Base-by-base conservation (phyloP, 148 eudicot genomes). In the Spergularia marina region DNA sequence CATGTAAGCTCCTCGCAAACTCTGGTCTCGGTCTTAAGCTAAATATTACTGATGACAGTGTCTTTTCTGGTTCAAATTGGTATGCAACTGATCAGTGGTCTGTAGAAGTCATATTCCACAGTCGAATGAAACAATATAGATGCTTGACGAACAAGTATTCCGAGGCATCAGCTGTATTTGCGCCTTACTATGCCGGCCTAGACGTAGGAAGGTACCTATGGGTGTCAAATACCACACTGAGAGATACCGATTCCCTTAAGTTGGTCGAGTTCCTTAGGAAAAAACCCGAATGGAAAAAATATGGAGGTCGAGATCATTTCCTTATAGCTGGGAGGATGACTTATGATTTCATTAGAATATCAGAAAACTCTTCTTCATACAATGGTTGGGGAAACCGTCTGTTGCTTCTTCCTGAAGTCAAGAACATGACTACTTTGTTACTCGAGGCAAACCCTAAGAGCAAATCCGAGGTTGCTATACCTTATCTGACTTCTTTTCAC, bases 401-500 rank as follows among this genome's bases (percentile, higher is more conserved):
- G 11, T 80, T 91, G 83, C 6, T 78, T 12, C 34, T 88, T 53
- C 91, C 92, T 0, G 91, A 90, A 68, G 59, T 89, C 0, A 77
- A 82, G 71, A 91, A 91, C 82, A 74, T 84, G 78, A 88, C 91
- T 1, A 80, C 84, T 54, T 72, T 91, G 39, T 84, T 88, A 6
- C 88, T 91, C n/a, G 97, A 91, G 40, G 79, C 90, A 0, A 89
- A 88, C 68, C 91, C 97, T 12, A 84, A 86, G 88, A 65, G 84
- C 21, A 71, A 68, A n/a, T 85, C 84, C 30, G 94, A 91, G 54
- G 82, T 88, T 36, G 97, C 83, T 0, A 82, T 91, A 5, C 97
- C 97, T 0, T 90, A 91, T 39, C 97, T 94, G 6, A 91, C 97
- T 4, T 83, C 82, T 61, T 91, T 91, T 71, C 97, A 91, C 63